Conservation (phyloP, 2,329 filamentous ascomycete species). For the Pseudopyricularia cyperi region DNA sequence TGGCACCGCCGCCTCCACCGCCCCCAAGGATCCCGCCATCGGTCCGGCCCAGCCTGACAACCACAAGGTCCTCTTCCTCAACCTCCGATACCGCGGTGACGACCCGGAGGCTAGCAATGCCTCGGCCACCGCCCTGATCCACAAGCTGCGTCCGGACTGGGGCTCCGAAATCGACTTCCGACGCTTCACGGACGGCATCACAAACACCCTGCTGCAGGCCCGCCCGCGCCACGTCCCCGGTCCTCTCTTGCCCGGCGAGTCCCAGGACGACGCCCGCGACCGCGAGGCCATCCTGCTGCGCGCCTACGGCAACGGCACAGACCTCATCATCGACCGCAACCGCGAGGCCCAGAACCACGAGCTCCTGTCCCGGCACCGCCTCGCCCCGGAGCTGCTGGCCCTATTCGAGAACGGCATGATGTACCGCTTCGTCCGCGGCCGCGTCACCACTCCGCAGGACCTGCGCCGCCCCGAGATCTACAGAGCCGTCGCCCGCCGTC, state of each 20-base stretch:
- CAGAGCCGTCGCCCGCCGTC: slow-evolving; percentile 66
- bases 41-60: slow-evolving; percentile 15
- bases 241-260: slow-evolving; percentile 22
- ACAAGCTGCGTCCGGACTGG: slow-evolving; percentile 77
- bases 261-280: slow-evolving; percentile 30
- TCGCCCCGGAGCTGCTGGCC: slow-evolving; percentile 78
- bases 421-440: slow-evolving; percentile 79
- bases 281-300: slow-evolving; percentile 76
- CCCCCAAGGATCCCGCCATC: not conserved
- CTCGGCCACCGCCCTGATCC: slow-evolving; percentile 68
- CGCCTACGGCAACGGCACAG: slow-evolving; percentile 89
- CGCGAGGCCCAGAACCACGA: slow-evolving; percentile 71
- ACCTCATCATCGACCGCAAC: slow-evolving; percentile 90
- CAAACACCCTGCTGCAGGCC: slow-evolving; percentile 78
- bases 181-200: slow-evolving; percentile 95
- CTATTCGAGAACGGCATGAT: slow-evolving; percentile 94
- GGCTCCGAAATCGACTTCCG: slow-evolving; percentile 52
- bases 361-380: slow-evolving; percentile 66
- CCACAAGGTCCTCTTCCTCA: slow-evolving; percentile 47
- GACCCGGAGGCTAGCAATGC: slow-evolving; percentile 48
- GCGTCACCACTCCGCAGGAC: slow-evolving; percentile 68
- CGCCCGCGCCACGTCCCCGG: not conserved
- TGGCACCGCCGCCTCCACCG: not conserved
- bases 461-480: slow-evolving; percentile 65
- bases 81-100: slow-evolving; percentile 63